These are phyloP conservation scores for Cryptococcus amylolentus DNA, from an alignment of 1,284 basidiomycete species.

Conservation along the genomic window DNA sequence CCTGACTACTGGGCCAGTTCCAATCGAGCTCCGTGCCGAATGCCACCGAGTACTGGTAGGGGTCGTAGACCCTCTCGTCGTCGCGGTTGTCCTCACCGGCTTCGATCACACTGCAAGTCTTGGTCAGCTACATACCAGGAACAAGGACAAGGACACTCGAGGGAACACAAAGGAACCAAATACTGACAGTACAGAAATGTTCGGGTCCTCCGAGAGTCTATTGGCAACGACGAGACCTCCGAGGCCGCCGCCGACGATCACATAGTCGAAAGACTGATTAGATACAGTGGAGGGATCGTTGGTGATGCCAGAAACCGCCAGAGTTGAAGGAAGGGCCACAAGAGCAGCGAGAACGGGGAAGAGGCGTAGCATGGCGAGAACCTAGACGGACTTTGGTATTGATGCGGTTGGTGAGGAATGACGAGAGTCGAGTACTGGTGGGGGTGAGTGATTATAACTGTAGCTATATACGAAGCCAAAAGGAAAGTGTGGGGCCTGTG, in stretches of 20 bases:
- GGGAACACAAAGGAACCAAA: not conserved
- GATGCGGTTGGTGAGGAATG: too few species aligned
- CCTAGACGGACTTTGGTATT: not conserved
- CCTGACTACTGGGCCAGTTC: conserved; percentile 18
- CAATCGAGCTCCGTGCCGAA: conserved; percentile 21
- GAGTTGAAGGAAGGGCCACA: not conserved
- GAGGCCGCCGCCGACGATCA: conserved; percentile 64
- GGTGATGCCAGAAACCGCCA: conserved; percentile 8
- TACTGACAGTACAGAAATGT: conserved; percentile 44
- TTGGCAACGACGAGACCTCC: conserved; percentile 62
- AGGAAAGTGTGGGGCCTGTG: too few species aligned
- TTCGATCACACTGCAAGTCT: conserved; percentile 21
- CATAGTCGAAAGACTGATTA: conserved; percentile 59
- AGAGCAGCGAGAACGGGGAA: not conserved
- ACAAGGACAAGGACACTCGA: not conserved
- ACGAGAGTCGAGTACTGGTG: too few species aligned
- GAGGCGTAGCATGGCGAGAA: conserved; percentile 1
- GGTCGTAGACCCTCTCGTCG: conserved; percentile 18
- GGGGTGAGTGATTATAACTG: too few species aligned
- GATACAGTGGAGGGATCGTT: conserved; percentile 19
- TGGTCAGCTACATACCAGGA: not conserved
- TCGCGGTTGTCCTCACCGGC: conserved; percentile 23
- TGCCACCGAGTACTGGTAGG: conserved; percentile 16
- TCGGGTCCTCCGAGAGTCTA: conserved; percentile 59
- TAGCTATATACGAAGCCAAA: too few species aligned